phyloP scores from a whole-genome alignment of 495 filamentous ascomycete genomes.

The Aspergillus olivimuriae region DNA sequence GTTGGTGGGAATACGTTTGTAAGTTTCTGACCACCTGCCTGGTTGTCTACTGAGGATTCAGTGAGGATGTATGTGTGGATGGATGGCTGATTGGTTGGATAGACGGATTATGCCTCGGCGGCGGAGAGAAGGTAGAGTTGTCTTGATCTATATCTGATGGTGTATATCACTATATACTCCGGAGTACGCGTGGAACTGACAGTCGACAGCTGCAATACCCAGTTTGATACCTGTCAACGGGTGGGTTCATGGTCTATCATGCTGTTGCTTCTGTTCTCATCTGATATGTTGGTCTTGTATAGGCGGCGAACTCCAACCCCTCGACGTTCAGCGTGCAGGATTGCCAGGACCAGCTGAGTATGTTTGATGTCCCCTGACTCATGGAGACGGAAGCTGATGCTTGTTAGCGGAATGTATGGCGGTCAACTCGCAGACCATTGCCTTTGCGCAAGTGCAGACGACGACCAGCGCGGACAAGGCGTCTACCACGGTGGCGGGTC shows the following conservation, averaged over 20 bases:
- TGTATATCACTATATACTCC: neutral
- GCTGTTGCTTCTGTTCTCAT: neutral
- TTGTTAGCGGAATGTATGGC: slow-evolving; percentile 6
- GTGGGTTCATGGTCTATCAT: slow-evolving; percentile 1
- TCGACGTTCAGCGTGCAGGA: slow-evolving; percentile 10
- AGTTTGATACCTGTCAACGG: slow-evolving; percentile 18
- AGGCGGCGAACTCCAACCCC: slow-evolving; percentile 13
- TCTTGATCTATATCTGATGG: neutral
- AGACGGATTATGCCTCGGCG: slow-evolving; percentile 39
- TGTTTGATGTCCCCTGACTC: neutral
- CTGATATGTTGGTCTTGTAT: neutral
- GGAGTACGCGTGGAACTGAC: neutral
- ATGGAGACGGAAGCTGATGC: neutral
- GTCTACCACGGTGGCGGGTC: neutral
- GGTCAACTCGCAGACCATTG: neutral
- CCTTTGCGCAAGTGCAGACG: neutral
- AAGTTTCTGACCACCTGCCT: slow-evolving; percentile 13
- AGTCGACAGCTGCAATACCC: slow-evolving; percentile 15
- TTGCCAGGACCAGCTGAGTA: slow-evolving; percentile 15
- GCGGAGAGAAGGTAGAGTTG: slow-evolving; percentile 15
- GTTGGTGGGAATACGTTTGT: slow-evolving; percentile 44
- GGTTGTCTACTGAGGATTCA: too few species aligned
- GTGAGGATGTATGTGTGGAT: neutral
- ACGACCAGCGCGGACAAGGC: neutral
- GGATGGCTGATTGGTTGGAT: neutral